phyloP scores from a whole-genome alignment of 2,329 filamentous ascomycete species.

The Penicillium capsulatum region DNA sequence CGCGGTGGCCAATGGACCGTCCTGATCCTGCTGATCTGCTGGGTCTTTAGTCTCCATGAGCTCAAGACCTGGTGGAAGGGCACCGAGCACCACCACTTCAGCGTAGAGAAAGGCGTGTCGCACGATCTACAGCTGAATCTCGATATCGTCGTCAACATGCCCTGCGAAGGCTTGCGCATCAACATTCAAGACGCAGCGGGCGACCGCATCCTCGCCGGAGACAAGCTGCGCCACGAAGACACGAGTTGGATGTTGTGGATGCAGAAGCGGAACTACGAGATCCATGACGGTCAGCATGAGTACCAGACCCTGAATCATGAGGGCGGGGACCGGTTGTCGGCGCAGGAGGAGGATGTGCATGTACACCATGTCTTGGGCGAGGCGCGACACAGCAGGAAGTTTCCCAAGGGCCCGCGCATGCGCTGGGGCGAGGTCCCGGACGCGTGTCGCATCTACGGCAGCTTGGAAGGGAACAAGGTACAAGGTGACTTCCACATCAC shows the following conservation, averaged over 20 bases:
- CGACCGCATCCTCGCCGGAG: conserved; percentile 80
- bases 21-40: conserved; percentile 68
- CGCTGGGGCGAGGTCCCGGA: conserved; percentile 55
- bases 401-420: conserved; percentile 68
- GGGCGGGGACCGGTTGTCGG: conserved; percentile 50
- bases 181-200: conserved; percentile 96
- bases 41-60: conserved; percentile 73
- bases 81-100: conserved; percentile 80
- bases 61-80: conserved; percentile 78
- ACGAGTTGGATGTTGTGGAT: conserved; percentile 83
- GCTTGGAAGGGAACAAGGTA: conserved; percentile 88
- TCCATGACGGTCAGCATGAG: conserved; percentile 57
- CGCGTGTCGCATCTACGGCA: conserved; percentile 85
- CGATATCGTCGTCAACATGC: conserved; percentile 87
- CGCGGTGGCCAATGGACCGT: conserved; percentile 94
- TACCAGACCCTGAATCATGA: conserved; percentile 56
- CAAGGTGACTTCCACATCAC: conserved; percentile 98
- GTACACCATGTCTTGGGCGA: conserved; percentile 83
- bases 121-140: conserved; percentile 91
- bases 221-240: conserved; percentile 66
- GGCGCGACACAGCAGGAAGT: conserved; percentile 61
- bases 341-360: conserved; percentile 68
- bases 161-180: conserved; percentile 80
- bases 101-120: conserved; percentile 85
- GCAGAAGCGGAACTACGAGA: conserved; percentile 58